Conservation (phyloP, 139 green algal genomes). For the Mesostigma viride region DNA sequence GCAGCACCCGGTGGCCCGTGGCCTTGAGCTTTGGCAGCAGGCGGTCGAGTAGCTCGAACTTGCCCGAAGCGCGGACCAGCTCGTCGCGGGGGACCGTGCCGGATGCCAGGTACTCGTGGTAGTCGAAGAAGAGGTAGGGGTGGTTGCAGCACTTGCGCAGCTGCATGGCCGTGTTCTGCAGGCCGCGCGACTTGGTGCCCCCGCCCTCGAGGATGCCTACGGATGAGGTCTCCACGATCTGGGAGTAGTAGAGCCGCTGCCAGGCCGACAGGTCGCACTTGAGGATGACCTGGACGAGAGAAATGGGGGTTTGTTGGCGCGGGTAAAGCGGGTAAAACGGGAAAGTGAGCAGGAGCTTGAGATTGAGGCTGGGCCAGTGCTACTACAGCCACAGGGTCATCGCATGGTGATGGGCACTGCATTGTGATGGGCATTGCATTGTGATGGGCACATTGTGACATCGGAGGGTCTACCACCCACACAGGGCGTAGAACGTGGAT, state of each 20-base stretch:
- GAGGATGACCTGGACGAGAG: slow-evolving; percentile 47
- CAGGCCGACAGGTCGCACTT: slow-evolving; percentile 54
- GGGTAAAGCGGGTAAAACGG: too few species aligned
- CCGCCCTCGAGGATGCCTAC: slow-evolving; percentile 19
- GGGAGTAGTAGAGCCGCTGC: slow-evolving; percentile 48
- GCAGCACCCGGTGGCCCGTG: slow-evolving; percentile 48
- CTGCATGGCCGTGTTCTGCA: slow-evolving; percentile 37
- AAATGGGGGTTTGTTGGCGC: too few species aligned
- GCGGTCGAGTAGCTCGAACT: slow-evolving; percentile 51
- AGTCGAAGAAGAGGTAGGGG: slow-evolving; percentile 55
- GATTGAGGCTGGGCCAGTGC: too few species aligned
- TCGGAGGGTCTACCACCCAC: too few species aligned
- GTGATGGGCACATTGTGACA: too few species aligned
- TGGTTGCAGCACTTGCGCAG: slow-evolving; percentile 63
- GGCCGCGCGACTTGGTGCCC: slow-evolving; percentile 4
- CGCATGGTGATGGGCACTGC: too few species aligned
- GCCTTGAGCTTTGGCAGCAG: slow-evolving; percentile 52
- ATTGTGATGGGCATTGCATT: too few species aligned
- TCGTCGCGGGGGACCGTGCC: slow-evolving; percentile 30
- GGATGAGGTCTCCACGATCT: slow-evolving; percentile 34
- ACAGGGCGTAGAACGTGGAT: too few species aligned
- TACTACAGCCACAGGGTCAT: too few species aligned
- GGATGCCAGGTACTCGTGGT: slow-evolving; percentile 2
- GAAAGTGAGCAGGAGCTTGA: too few species aligned
- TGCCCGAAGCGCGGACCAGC: slow-evolving; percentile 46